Evolutionary conservation across 2,329 filamentous ascomycete species (phyloP), one percentile per base, ranked within the genome.

Genomic region (Ceratocystis variospora): DNA sequence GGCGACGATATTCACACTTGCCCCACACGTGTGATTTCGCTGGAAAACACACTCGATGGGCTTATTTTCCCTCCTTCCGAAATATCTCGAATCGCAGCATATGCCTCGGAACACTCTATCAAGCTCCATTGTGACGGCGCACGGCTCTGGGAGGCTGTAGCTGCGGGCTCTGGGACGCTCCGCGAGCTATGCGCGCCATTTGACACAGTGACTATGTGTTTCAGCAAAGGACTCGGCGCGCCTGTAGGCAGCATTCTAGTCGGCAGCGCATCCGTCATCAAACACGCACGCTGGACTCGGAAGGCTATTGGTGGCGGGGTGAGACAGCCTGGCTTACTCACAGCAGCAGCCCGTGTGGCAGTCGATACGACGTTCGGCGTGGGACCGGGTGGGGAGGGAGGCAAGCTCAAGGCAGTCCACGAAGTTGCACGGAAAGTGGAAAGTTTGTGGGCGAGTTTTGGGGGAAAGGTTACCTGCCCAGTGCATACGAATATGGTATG

Each of bases 401-500:
- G 87, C 0, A 81, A 81, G 71, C 77, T 93, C 59, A 74, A 75
- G 33, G 76, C 76, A 17, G 83, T 81, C 3, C 88, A 93, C 73
- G 76, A 77, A 55, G 82, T 81, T 66, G 88, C 89, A 0, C 82
- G 80, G 73, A 78, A 76, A 70, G 76, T 87, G 53, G 89, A 87
- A 80, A 78, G 78, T n/a, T 74, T 88, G 69, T 96, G 90, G 90
- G 81, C 78, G 4, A 77, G 76, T 17, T 78, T 86, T 63, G 90
- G 90, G 3, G 90, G 90, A 0, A 83, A 82, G 75, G 75, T 90
- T 66, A 75, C 80, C 22, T 79, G 86, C 68, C 87, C 88, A 0
- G 86, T 88, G 1, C 86, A 96, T 72, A 95, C 90, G n/a, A 96
- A 96, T 76, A 95, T 96, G 89, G 84, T 90, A 44, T 96, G 89